These are phyloP conservation scores for Limonium bicolor DNA, from an alignment of 148 eudicot genomes.

Conservation along the genomic window DNA sequence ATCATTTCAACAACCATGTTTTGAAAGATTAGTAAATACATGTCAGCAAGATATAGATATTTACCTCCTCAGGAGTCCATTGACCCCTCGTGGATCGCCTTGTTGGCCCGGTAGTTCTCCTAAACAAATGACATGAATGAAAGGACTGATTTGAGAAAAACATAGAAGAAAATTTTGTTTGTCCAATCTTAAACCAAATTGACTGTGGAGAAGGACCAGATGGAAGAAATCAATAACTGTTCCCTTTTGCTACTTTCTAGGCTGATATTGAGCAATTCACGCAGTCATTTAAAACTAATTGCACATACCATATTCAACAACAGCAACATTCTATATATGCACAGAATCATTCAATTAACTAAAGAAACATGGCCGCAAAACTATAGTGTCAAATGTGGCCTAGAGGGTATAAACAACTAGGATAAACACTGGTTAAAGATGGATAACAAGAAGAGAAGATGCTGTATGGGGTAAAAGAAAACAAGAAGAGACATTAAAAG, in stretches of 20 bases:
- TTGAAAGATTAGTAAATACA: too few species aligned
- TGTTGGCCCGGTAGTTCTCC: slow-evolving; percentile 96
- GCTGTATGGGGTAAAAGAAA: background rate
- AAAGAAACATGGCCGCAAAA: background rate
- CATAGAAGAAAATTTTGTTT: background rate
- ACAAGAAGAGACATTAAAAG: background rate
- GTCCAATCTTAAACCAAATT: background rate
- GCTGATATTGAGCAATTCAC: background rate
- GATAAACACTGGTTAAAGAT: too few species aligned
- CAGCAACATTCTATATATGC: background rate
- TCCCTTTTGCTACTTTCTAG: background rate
- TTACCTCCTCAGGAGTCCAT: slow-evolving; percentile 94
- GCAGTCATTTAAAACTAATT: background rate
- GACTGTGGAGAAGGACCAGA: background rate
- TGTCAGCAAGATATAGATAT: too few species aligned
- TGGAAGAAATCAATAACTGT: background rate
- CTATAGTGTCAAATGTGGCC: background rate
- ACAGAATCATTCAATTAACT: background rate
- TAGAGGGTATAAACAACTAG: background rate
- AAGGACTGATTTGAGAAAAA: background rate
- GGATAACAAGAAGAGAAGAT: slow-evolving; percentile 1
- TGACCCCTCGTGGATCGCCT: slow-evolving; percentile 97
- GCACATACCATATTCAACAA: too few species aligned
- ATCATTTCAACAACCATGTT: too few species aligned
- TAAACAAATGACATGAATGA: slow-evolving; percentile 9